A percentile compares a stretch with the other conserved stretches of the same genome.
These are phyloP conservation scores for Penicillium sp. DNA, from an alignment of 2,329 filamentous ascomycete species.

Conservation along the genomic window DNA sequence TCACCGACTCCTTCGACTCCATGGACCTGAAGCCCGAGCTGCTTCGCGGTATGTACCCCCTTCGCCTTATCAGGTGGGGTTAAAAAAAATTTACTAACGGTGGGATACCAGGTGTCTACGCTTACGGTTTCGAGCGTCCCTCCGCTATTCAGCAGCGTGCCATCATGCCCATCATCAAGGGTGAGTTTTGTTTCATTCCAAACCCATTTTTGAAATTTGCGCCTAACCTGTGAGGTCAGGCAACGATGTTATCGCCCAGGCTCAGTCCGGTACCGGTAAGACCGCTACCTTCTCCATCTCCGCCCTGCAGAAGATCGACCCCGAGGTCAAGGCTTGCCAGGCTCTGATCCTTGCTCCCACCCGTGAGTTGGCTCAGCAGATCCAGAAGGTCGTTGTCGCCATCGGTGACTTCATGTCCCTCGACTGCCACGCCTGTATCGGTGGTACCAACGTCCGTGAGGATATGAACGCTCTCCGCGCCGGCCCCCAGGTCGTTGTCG, in stretches of 20 bases:
- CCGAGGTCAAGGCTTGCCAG: slow-evolving; percentile 93
- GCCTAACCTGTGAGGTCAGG: slow-evolving; percentile 51
- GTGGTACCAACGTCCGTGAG: slow-evolving; percentile 95
- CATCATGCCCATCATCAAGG: slow-evolving; percentile 99
- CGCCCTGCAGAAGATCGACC: slow-evolving; percentile 97
- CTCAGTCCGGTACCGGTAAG: slow-evolving; percentile 99
- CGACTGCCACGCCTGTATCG: slow-evolving; percentile 97
- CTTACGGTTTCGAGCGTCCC: slow-evolving; percentile 99
- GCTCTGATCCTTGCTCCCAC: slow-evolving; percentile 96
- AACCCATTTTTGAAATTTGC: background rate
- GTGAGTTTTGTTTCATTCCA: slow-evolving; percentile 53
- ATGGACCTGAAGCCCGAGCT: slow-evolving; percentile 98
- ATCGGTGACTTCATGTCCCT: slow-evolving; percentile 99
- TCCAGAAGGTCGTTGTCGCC: slow-evolving; percentile 98
- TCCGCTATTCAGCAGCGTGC: slow-evolving; percentile 99
- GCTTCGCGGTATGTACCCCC: slow-evolving; percentile 71
- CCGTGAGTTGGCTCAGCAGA: slow-evolving; percentile 95
- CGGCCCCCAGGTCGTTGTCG: slow-evolving; percentile 95
- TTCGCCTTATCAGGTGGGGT: slow-evolving; percentile 21
- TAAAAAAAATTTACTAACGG: slow-evolving; percentile 29
- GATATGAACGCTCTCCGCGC: slow-evolving; percentile 98
- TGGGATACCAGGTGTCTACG: slow-evolving; percentile 73
- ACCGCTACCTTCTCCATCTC: slow-evolving; percentile 99
- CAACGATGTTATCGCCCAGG: slow-evolving; percentile 99
- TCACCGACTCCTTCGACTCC: slow-evolving; percentile 97